phyloP scores from a whole-genome alignment of 441 rosid species.

The Croton laevigatus region DNA sequence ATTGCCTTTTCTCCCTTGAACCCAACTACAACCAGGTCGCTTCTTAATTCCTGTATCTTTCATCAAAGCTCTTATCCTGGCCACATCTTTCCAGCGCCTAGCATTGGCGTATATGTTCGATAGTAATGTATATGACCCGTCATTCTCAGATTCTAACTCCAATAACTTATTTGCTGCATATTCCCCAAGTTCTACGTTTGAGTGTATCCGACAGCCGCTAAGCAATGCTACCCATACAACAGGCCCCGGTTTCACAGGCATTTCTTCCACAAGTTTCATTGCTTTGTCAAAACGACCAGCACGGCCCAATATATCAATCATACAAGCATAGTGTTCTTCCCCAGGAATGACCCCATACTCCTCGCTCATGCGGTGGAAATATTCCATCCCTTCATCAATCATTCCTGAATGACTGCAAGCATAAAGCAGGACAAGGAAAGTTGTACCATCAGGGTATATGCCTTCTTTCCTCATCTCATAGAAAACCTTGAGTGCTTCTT shows the following conservation, averaged over 20 bases:
- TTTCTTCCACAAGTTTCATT: slow-evolving; percentile 51
- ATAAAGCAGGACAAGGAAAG: slow-evolving; percentile 72
- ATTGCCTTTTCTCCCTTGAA: slow-evolving; percentile 70
- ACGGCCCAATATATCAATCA: slow-evolving; percentile 85
- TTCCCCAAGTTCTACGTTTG: slow-evolving; percentile 79
- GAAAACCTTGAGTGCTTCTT: slow-evolving; percentile 55
- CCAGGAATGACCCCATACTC: slow-evolving; percentile 55
- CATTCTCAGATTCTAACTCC: slow-evolving; percentile 59
- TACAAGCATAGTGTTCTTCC: slow-evolving; percentile 77
- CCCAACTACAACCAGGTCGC: slow-evolving; percentile 90
- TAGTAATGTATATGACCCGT: slow-evolving; percentile 80
- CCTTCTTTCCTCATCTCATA: slow-evolving; percentile 59
- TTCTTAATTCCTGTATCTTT: slow-evolving; percentile 61
- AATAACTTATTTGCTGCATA: slow-evolving; percentile 50
- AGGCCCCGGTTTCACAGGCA: slow-evolving; percentile 66
- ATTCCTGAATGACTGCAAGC: slow-evolving; percentile 93
- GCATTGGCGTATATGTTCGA: slow-evolving; percentile 86
- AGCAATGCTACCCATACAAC: slow-evolving; percentile 78
- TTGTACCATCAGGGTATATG: slow-evolving; percentile 55
- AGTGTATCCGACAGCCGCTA: slow-evolving; percentile 70
- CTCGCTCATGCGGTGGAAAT: slow-evolving; percentile 51
- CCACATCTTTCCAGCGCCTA: slow-evolving; percentile 85
- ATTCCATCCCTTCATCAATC: slow-evolving; percentile 66
- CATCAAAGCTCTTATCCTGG: slow-evolving; percentile 66
- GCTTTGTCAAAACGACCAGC: slow-evolving; percentile 66